Evolutionary conservation across 2,329 filamentous ascomycete species (phyloP).

Genomic region (Aureobasidium mangrovei): DNA sequence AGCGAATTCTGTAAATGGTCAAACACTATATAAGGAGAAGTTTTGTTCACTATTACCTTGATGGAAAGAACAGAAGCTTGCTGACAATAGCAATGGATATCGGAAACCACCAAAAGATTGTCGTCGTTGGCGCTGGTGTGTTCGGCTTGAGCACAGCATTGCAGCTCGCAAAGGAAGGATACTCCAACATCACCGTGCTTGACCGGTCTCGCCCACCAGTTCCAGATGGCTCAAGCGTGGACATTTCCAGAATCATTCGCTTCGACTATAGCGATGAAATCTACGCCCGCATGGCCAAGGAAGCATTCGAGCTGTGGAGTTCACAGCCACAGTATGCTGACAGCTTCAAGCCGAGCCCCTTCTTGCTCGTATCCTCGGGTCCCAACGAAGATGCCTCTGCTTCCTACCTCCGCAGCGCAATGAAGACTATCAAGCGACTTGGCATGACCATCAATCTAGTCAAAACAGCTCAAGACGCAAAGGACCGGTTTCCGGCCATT

Average conservation of each 20-base stretch:
- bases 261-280: slow-evolving; percentile 27
- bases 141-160: slow-evolving; percentile 31
- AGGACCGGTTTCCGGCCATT: too few relatives aligned
- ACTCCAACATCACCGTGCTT: slow-evolving; percentile 22
- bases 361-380: not conserved
- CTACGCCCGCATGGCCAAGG: slow-evolving; percentile 24
- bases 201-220: slow-evolving; percentile 11
- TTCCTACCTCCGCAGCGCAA: not conserved
- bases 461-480: too few relatives aligned
- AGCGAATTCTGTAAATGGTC: too few relatives aligned
- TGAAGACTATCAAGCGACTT: not conserved
- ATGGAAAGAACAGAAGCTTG: too few relatives aligned
- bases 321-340: too few relatives aligned
- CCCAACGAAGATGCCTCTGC: not conserved
- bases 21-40: too few relatives aligned
- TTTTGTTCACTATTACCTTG: too few relatives aligned
- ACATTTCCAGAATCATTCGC: slow-evolving; percentile 33
- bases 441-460: not conserved
- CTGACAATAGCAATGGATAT: too few relatives aligned
- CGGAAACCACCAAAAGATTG: slow-evolving; percentile 14
- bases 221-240: slow-evolving; percentile 31
- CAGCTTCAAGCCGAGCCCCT: too few relatives aligned
- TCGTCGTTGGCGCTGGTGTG: slow-evolving; percentile 25
- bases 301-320: slow-evolving; percentile 17
- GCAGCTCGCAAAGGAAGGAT: slow-evolving; percentile 20